phyloP scores from a whole-genome alignment of 768 basidiomycete genomes.

The Russula lepida region DNA sequence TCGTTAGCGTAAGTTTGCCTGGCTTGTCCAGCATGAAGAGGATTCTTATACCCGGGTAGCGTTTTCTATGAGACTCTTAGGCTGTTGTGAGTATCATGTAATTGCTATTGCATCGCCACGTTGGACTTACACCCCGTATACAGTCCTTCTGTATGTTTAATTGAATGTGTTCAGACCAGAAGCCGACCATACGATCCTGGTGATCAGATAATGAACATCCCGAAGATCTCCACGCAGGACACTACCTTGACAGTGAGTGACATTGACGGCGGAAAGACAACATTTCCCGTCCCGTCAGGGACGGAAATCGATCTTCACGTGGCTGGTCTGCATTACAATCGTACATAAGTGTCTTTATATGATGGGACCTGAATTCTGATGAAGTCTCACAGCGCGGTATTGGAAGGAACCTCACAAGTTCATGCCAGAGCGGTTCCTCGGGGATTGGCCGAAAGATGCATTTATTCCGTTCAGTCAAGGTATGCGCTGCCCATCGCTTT shows the following conservation, averaged over 20 bases:
- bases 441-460: conserved; percentile 29
- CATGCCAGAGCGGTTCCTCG: conserved; percentile 31
- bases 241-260: conserved; percentile 31
- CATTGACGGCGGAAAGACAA: conserved; percentile 32
- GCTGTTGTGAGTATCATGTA: conserved; percentile 26
- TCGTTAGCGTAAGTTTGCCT: background rate
- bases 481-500: background rate
- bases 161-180: background rate
- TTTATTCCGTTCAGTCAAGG: conserved; percentile 28
- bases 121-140: background rate
- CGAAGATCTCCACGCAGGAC: conserved; percentile 41
- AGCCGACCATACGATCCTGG: background rate
- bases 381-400: conserved; percentile 36
- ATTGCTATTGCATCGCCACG: background rate
- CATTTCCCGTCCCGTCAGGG: conserved; percentile 38
- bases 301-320: conserved; percentile 31
- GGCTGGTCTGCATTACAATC: conserved; percentile 43
- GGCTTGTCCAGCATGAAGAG: background rate
- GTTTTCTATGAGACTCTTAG: conserved; percentile 45
- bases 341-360: conserved; percentile 24
- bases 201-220: conserved; percentile 37
- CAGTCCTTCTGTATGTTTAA: conserved; percentile 10
- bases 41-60: conserved; percentile 23
- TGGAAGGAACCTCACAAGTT: conserved; percentile 47
- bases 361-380: background rate